phyloP scores from a whole-genome alignment of 306 rosid genomes.

The Gastrolobium bilobum region DNA sequence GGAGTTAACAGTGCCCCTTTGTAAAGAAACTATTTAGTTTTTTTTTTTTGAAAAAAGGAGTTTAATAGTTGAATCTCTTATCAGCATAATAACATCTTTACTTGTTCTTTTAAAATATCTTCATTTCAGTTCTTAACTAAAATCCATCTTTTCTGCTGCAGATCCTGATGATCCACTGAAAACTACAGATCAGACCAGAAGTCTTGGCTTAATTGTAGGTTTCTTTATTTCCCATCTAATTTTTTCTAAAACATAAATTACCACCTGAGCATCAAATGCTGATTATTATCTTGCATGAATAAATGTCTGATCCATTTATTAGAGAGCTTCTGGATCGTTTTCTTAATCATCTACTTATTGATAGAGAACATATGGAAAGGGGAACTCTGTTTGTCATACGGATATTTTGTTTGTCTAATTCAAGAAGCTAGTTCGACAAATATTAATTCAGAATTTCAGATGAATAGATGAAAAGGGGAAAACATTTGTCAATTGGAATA shows the following conservation, averaged over 20 bases:
- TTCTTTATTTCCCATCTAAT: constrained; percentile 18
- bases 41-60: not conserved
- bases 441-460: not conserved
- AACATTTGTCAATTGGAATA: constrained; percentile 6
- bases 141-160: no score
- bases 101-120: no score
- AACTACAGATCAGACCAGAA: constrained; percentile 85
- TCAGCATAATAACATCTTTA: not conserved
- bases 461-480: constrained; percentile 19
- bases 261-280: constrained; percentile 12
- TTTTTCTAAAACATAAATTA: not conserved
- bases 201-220: no score
- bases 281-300: constrained; percentile 17
- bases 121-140: no score
- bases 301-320: constrained; percentile 21
- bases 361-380: constrained; percentile 1
- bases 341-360: constrained; percentile 2
- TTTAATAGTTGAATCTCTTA: not conserved
- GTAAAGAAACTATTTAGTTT: constrained; percentile 12
- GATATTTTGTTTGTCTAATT: not conserved
- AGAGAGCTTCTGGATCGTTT: constrained; percentile 28
- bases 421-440: not conserved
- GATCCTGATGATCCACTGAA: constrained; percentile 42
- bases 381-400: not conserved
- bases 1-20: not conserved